Conservation (phyloP, 208 protist species). For the Trichomonas tenax region DNA sequence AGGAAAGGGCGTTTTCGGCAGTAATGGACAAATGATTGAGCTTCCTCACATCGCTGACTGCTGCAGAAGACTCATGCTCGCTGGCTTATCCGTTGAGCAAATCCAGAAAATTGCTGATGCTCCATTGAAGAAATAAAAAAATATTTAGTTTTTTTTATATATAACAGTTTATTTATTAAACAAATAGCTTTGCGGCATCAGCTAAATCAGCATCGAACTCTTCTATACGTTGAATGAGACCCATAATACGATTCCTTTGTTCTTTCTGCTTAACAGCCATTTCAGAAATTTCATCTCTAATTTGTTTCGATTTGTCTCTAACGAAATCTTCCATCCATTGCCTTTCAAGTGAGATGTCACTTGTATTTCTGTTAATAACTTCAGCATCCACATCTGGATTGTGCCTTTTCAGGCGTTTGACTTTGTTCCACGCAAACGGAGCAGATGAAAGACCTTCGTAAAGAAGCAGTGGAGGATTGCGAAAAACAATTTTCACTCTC, state of each 20-base stretch:
- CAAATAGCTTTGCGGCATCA: background rate
- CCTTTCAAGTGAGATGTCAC: background rate
- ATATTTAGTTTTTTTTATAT: background rate
- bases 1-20: background rate
- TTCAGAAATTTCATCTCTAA: background rate
- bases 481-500: background rate
- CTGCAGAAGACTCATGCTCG: background rate
- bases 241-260: background rate
- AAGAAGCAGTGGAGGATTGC: background rate
- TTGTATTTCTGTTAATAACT: background rate
- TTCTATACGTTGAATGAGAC: background rate
- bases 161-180: background rate
- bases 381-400: background rate
- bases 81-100: background rate
- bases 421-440: background rate
- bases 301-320: background rate
- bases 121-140: background rate
- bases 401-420: background rate
- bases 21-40: background rate
- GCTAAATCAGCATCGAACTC: background rate
- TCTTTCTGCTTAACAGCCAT: background rate
- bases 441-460: background rate
- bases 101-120: background rate
- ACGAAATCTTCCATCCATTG: background rate
- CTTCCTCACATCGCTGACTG: background rate